Conservation (phyloP, 495 filamentous ascomycete species). For the Penicillium psychrofluorescens region DNA sequence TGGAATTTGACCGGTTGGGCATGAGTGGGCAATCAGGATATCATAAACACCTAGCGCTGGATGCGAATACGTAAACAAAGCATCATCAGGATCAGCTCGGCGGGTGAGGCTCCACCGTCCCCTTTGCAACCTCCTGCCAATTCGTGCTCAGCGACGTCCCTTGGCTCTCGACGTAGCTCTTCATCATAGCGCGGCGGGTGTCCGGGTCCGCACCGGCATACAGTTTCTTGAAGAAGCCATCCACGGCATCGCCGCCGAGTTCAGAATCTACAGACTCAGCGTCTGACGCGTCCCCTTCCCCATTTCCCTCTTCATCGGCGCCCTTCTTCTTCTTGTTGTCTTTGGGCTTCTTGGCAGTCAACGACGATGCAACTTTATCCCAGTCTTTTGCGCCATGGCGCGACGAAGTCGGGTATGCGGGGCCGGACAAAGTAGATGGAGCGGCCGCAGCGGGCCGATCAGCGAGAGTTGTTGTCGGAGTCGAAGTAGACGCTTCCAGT, state of each 20-base stretch:
- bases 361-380: slow-evolving; percentile 66
- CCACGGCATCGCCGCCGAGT: slow-evolving; percentile 64
- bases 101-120: slow-evolving; percentile 63
- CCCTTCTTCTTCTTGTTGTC: slow-evolving; percentile 11
- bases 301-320: slow-evolving; percentile 19
- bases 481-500: slow-evolving; percentile 49
- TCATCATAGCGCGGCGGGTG: slow-evolving; percentile 89
- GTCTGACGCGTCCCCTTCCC: slow-evolving; percentile 29
- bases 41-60: slow-evolving; percentile 14
- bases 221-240: slow-evolving; percentile 85
- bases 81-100: slow-evolving; percentile 34
- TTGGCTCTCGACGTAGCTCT: slow-evolving; percentile 89
- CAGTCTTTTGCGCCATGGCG: slow-evolving; percentile 80
- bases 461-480: slow-evolving; percentile 14
- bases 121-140: slow-evolving; percentile 75
- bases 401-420: slow-evolving; percentile 85
- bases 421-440: slow-evolving; percentile 27
- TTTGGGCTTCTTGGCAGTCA: slow-evolving; percentile 41
- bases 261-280: slow-evolving; percentile 45
- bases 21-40: too few relatives aligned
- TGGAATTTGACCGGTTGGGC: too few relatives aligned
- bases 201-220: slow-evolving; percentile 75
- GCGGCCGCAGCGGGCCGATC: slow-evolving; percentile 18
- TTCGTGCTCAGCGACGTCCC: slow-evolving; percentile 91
- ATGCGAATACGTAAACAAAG: slow-evolving; percentile 7